Evolutionary conservation across 2,329 filamentous ascomycete genomes (phyloP), one percentile per base, ranked within the genome.

Genomic region (Lizonia empirigonia): DNA sequence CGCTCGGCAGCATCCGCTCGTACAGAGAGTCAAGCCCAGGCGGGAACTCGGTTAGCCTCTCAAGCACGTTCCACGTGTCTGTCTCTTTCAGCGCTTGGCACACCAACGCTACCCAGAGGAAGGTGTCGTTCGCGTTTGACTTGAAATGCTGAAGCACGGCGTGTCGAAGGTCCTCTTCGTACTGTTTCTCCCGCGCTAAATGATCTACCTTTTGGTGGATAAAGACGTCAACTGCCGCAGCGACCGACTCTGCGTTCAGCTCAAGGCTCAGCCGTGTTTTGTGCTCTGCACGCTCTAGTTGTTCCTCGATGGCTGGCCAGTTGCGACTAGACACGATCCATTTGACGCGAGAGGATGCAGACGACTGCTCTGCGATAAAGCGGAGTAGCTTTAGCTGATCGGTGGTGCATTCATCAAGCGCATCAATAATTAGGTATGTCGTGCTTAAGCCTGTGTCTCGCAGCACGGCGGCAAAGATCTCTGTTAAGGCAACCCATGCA

Each of bases 321-420:
- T 79, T 78, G 5, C 78, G 78, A 39, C 79, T 80, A 0, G 76
- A 76, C 4, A 51, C 23, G 7, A 55, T 39, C 47, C 41, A 53
- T 23, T 53, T 53, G 7, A 38, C 44, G 16, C 59, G 51, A 29
- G 59, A 69, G 7, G 27, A 34, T 20, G 27, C 15, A 40, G 37
- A 40, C 6, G 20, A 48, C 6, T 29, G 7, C 36, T 40, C 7
- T 6, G 13, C 24, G 19, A 41, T 15, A 26, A 48, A 40, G 2
- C 22, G 12, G 2, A 48, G 29, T 15, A 48, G 16, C 13, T 46
- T 46, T 13, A 30, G 49, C 30, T 41, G 8, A 13, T 42, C 36
- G 2, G 7, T 34, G 12, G 37, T 50, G 53, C 76, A 80, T 57
- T 81, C 77, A 48, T 82, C 77, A 1, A 81, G 73, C 1, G 77